Evolutionary conservation across 2,329 filamentous ascomycete species (phyloP).

Genomic region (Aspergillus sp.): DNA sequence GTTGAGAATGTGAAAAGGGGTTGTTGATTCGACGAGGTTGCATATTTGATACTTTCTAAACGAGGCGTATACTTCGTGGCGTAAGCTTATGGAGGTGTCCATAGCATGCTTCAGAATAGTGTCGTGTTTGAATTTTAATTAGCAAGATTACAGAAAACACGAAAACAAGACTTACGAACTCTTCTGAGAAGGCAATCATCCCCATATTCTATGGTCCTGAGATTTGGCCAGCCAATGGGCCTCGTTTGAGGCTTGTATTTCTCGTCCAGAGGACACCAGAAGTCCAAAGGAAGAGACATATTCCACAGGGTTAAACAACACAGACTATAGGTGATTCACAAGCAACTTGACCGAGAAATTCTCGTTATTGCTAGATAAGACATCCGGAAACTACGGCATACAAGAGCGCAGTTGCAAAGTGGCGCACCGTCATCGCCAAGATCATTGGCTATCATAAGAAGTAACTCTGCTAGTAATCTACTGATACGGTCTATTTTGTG

Average conservation of each 20-base stretch:
- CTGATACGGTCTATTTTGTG: neutral
- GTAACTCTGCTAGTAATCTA: neutral
- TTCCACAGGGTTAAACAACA: neutral
- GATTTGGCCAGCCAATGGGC: neutral
- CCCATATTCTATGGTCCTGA: neutral
- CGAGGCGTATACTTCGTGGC: neutral
- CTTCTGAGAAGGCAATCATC: neutral
- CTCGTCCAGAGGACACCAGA: neutral
- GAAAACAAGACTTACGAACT: too few relatives aligned
- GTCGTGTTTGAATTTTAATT: too few relatives aligned
- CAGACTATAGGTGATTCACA: neutral
- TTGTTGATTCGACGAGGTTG: neutral
- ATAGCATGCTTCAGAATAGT: neutral
- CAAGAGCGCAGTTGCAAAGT: neutral
- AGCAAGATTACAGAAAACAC: too few relatives aligned
- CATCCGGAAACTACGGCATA: neutral
- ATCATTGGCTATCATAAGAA: neutral
- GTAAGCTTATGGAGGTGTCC: neutral
- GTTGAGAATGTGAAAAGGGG: neutral
- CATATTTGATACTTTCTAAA: neutral
- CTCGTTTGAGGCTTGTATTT: neutral
- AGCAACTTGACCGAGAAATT: neutral
- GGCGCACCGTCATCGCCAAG: neutral
- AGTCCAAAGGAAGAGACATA: neutral
- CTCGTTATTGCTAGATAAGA: too few relatives aligned